Conservation (phyloP, 78 protist species). For the Mastigamoeba balamuthi region DNA sequence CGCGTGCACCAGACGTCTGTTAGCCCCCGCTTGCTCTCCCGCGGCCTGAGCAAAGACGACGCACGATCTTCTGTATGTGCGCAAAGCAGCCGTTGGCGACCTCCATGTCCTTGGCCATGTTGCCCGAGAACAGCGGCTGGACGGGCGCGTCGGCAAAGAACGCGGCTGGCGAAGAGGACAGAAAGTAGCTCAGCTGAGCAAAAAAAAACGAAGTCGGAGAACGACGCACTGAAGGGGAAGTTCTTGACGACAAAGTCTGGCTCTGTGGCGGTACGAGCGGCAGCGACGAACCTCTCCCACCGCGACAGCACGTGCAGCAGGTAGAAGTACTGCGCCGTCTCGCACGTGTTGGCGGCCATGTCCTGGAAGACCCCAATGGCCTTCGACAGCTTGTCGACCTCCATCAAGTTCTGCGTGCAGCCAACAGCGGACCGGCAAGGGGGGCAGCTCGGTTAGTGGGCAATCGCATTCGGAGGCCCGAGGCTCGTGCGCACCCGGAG, state of each 20-base stretch:
- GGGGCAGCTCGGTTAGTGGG: constrained; percentile 17
- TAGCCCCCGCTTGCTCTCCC: neutral
- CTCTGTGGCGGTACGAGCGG: neutral
- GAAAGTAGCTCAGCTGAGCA: neutral
- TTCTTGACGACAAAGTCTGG: too few relatives aligned
- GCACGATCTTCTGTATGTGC: constrained; percentile 16
- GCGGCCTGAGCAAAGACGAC: neutral
- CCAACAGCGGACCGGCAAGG: neutral
- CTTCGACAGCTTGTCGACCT: constrained; percentile 49
- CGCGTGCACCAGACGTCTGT: too few relatives aligned
- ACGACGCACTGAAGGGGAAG: neutral
- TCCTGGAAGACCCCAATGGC: constrained; percentile 30
- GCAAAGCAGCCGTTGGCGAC: constrained; percentile 18
- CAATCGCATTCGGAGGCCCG: too few relatives aligned
- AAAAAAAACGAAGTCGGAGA: neutral
- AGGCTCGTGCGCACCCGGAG: too few relatives aligned
- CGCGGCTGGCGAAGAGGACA: neutral
- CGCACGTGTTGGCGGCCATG: constrained; percentile 75
- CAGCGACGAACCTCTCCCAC: constrained; percentile 26
- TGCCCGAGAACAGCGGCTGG: neutral
- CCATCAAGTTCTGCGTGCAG: neutral
- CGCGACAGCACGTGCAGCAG: constrained; percentile 26
- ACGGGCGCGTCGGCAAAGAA: constrained; percentile 16
- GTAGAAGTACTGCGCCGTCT: constrained; percentile 79
- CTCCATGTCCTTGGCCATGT: neutral